Conservation (phyloP, 305 asterid species). For the Fraxinus platypoda region DNA sequence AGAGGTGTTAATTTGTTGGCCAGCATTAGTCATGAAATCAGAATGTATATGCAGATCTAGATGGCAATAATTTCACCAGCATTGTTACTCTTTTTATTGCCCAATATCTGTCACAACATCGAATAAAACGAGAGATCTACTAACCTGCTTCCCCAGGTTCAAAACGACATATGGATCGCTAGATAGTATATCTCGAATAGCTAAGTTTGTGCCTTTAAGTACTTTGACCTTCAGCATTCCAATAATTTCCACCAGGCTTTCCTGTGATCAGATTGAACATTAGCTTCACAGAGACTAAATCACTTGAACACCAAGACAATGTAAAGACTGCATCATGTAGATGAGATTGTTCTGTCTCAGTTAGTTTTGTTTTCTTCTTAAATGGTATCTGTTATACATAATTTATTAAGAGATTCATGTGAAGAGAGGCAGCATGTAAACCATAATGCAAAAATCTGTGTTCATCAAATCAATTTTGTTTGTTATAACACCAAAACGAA, state of each 20-base stretch:
- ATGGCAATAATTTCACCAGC: background rate
- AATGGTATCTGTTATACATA: background rate
- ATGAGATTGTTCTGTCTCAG: background rate
- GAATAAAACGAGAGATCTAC: constrained; percentile 6
- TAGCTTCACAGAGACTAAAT: constrained; percentile 8
- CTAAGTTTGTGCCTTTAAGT: constrained; percentile 69
- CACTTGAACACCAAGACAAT: background rate
- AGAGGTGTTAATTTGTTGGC: background rate
- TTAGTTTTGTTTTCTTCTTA: background rate
- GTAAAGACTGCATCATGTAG: background rate
- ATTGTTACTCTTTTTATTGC: background rate
- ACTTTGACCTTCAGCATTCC: constrained; percentile 71
- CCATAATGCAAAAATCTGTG: background rate
- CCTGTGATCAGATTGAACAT: constrained; percentile 40
- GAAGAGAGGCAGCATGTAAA: background rate
- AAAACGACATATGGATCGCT: constrained; percentile 77
- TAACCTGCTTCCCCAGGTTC: constrained; percentile 63
- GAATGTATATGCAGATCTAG: background rate
- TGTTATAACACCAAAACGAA: background rate
- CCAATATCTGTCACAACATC: background rate
- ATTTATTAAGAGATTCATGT: background rate
- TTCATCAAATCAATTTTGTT: background rate
- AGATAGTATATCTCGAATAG: constrained; percentile 74
- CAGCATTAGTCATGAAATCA: background rate
- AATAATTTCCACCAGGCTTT: constrained; percentile 45